Conservation (phyloP, 495 filamentous ascomycete species). For the Aspergillus wentii region DNA sequence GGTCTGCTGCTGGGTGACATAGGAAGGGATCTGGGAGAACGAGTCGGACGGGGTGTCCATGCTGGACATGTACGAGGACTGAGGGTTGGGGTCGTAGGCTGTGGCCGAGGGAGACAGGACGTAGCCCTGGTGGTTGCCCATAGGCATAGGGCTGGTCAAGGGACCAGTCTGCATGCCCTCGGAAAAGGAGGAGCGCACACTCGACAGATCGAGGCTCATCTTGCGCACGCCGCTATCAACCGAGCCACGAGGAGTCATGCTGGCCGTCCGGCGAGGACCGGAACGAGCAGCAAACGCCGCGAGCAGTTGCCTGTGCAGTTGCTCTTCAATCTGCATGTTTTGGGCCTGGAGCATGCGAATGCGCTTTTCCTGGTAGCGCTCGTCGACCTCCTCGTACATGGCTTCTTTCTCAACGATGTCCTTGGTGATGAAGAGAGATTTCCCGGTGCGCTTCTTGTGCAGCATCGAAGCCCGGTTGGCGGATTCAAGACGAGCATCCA, state of each 20-base stretch:
- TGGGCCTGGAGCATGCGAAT: slow-evolving; percentile 39
- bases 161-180: slow-evolving; percentile 22
- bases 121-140: slow-evolving; percentile 19
- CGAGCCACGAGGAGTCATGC: slow-evolving; percentile 22
- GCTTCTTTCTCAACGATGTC: slow-evolving; percentile 88
- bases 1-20: slow-evolving; percentile 16
- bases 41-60: slow-evolving; percentile 10
- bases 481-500: slow-evolving; percentile 88
- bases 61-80: slow-evolving; percentile 22
- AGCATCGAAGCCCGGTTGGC: slow-evolving; percentile 83
- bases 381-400: slow-evolving; percentile 97
- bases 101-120: slow-evolving; percentile 32
- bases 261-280: slow-evolving; percentile 16
- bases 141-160: slow-evolving; percentile 22
- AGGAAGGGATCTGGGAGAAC: slow-evolving; percentile 25
- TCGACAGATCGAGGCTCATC: slow-evolving; percentile 38
- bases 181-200: slow-evolving; percentile 25
- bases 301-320: slow-evolving; percentile 36
- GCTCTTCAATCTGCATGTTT: slow-evolving; percentile 37
- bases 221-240: slow-evolving; percentile 31
- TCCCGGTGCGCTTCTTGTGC: slow-evolving; percentile 84
- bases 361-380: slow-evolving; percentile 47
- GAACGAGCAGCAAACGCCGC: slow-evolving; percentile 27
- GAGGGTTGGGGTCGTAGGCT: slow-evolving; percentile 15
- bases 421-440: slow-evolving; percentile 75